Conservation (phyloP, 1,284 basidiomycete genomes). For the Ceratobasidium theobromae region DNA sequence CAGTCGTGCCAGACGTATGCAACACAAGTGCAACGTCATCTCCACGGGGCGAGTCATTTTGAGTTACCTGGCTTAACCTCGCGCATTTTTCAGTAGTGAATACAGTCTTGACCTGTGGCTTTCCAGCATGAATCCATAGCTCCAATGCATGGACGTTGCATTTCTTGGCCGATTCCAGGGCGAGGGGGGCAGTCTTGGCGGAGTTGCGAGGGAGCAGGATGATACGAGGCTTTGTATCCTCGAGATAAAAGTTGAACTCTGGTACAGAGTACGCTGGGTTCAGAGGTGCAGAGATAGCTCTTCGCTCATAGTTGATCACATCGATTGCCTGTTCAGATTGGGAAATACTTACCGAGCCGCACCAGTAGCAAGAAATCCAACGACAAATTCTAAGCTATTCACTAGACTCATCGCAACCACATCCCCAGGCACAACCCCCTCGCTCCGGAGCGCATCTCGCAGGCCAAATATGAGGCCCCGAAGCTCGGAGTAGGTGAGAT, state of each 20-base stretch:
- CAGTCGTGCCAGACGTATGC: conserved; percentile 66
- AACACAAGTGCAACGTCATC: conserved; percentile 58
- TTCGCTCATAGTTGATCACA: background rate
- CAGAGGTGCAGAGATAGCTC: conserved; percentile 40
- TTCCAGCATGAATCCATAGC: conserved; percentile 33
- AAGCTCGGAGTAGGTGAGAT: conserved; percentile 36
- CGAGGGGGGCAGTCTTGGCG: conserved; percentile 34
- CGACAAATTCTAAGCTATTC: conserved; percentile 39
- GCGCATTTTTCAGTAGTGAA: conserved; percentile 24
- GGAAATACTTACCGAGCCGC: conserved; percentile 37
- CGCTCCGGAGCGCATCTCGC: conserved; percentile 33
- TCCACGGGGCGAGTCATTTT: conserved; percentile 40
- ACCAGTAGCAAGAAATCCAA: conserved; percentile 39
- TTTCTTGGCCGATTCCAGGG: conserved; percentile 37
- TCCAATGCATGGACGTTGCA: conserved; percentile 35
- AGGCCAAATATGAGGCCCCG: conserved; percentile 35
- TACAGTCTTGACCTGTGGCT: conserved; percentile 35
- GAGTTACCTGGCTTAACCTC: conserved; percentile 24
- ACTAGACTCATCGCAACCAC: conserved; percentile 39
- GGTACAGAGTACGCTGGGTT: conserved; percentile 38
- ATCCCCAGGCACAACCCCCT: conserved; percentile 38
- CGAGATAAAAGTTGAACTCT: conserved; percentile 40
- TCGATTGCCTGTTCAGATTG: background rate
- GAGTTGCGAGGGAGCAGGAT: conserved; percentile 37
- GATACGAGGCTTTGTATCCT: conserved; percentile 39